Evolutionary conservation across 306 rosid species (phyloP), one percentile per base, ranked within the genome.

Genomic region (Lupinus albus): DNA sequence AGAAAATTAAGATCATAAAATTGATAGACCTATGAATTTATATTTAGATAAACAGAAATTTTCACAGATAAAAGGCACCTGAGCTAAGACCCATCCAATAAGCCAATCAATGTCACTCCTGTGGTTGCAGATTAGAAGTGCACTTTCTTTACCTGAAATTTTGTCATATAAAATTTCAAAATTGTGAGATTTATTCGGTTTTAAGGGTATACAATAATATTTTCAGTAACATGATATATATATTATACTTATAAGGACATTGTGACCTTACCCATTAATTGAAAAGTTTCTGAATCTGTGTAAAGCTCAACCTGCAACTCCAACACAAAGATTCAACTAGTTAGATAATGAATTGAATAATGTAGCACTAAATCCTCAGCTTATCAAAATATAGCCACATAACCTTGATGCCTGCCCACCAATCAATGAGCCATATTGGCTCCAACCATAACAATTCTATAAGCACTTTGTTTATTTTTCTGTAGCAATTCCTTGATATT

Each of bases 41-140:
- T 35, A 72, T 67, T 39, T 48, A 17, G 45, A 72, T 67, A 56
- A 72, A 17, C 38, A 72, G 49, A 56, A 72, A 54, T 68, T 61
- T 68, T 61, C 30, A 49, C 5, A 70, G 51, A 60, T 33, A 67
- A 45, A 62, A 78, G 56, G 57, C 71, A 89, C 97, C 97, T 92
- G 98, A 72, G 96, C 95, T 61, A 86, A 33, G 74, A 84, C 85
- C 93, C 92, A 89, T 78, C 96, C 98, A 60, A 87, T 82, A 75
- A 92, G 98, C 98, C 98, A 92, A 82, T 89, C 95, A 70, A 92
- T 87, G 84, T 92, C 96, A 61, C 98, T 84, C 74, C 84, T 85
- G 81, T 89, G 98, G 61, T 92, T 92, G 85, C 95, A 81, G 32
- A 92, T 78, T 53, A 92, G 3, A 70, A 92, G 89, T 17, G 98